A percentile compares a stretch with the other conserved stretches of the same genome.
phyloP scores from a whole-genome alignment of 306 rosid genomes.

The Prunus padus region DNA sequence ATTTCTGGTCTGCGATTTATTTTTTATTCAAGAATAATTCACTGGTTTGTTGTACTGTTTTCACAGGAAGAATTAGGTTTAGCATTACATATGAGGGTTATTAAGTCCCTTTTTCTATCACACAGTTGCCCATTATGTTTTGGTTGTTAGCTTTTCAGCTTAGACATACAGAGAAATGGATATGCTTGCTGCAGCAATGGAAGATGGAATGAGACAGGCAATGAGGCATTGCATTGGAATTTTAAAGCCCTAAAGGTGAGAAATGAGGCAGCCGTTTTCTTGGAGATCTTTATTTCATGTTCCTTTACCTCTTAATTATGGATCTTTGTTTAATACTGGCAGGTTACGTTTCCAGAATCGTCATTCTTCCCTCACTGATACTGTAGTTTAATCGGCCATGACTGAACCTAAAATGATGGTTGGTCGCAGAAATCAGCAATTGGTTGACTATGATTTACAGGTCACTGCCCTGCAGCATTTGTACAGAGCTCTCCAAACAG shows the following conservation, averaged over 20 bases:
- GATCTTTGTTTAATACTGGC: not conserved
- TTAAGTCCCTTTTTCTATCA: not conserved
- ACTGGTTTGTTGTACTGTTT: not conserved
- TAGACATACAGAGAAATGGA: not conserved
- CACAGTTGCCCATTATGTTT: not conserved
- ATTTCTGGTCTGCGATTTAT: not conserved
- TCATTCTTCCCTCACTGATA: not conserved
- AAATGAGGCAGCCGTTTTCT: not conserved
- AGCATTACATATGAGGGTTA: not conserved
- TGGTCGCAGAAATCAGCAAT: not conserved
- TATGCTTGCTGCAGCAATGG: not conserved
- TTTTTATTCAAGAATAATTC: not conserved
- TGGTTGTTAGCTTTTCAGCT: not conserved
- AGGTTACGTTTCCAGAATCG: not conserved
- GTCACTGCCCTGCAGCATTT: not conserved
- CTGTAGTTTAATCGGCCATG: not conserved
- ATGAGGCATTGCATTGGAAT: not conserved
- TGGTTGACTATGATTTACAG: not conserved
- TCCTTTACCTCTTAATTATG: not conserved
- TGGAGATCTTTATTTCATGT: not conserved
- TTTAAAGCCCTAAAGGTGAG: not conserved
- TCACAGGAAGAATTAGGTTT: not conserved
- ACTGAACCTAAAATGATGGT: not conserved
- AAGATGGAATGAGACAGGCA: not conserved
- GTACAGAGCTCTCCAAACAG: not conserved